A percentile compares a stretch with the other conserved stretches of the same genome.
Conservation (phyloP, 805 yeast species). For the Kodamaea leandrae region DNA sequence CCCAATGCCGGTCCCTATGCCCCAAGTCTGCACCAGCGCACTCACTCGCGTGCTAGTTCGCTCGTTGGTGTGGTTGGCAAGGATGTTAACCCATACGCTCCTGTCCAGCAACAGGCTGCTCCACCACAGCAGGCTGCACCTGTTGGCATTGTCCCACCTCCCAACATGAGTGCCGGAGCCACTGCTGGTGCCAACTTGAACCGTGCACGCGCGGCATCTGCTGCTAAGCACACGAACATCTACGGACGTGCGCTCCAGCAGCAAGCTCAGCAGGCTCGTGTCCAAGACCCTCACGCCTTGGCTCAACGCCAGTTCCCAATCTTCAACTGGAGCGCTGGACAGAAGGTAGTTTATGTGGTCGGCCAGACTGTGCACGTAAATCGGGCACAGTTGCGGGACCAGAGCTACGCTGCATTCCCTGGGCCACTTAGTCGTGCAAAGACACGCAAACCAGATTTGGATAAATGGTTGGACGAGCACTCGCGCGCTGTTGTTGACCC, state of each 20-base stretch:
- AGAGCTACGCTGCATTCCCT: constrained; percentile 46
- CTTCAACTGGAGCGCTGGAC: constrained; percentile 55
- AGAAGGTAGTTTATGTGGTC: constrained; percentile 26
- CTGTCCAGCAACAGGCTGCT: constrained; percentile 19
- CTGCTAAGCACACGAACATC: constrained; percentile 15
- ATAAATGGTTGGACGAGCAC: constrained; percentile 50
- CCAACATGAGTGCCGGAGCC: constrained; percentile 10
- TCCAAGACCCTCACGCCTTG: constrained; percentile 53
- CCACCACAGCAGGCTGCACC: constrained; percentile 7
- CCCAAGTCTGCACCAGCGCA: constrained; percentile 32
- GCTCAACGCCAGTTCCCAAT: constrained; percentile 69
- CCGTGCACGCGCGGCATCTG: constrained; percentile 27
- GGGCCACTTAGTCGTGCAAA: constrained; percentile 64
- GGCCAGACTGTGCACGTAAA: constrained; percentile 38
- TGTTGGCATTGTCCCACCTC: constrained; percentile 5
- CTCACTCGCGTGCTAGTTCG: constrained; percentile 41
- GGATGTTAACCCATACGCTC: constrained; percentile 43
- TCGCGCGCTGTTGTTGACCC: constrained; percentile 9
- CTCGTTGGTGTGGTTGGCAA: constrained; percentile 38
- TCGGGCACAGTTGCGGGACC: constrained; percentile 21
- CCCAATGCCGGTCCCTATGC: constrained; percentile 46
- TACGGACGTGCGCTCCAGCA: constrained; percentile 11
- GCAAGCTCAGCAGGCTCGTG: constrained; percentile 23
- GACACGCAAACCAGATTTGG: constrained; percentile 63
- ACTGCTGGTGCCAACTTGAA: constrained; percentile 10